Evolutionary conservation across 805 yeast genomes (phyloP), one percentile per base, ranked within the genome.

Genomic region (Candida peoriensis): DNA sequence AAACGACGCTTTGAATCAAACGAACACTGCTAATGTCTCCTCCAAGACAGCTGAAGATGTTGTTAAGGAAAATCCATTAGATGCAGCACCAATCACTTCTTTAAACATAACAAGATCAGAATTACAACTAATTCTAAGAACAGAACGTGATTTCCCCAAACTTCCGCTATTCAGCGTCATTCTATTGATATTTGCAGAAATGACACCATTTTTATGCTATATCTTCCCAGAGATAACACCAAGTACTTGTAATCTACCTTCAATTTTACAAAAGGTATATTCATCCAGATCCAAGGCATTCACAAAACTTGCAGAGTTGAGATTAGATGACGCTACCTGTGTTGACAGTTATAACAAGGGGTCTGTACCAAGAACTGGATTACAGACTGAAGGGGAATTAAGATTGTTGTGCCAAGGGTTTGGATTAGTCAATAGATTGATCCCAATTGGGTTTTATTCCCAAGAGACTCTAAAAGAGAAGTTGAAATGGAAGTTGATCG

Each of bases 151-250:
- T 47, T 57, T 70, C 36, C 44, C 56, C 49, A 76, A 75, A 50
- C 44, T 78, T 14, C 83, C 83, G 2, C 17, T 56, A n/a, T 77
- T 78, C 55, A 65, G 68, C 1, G 28, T 75, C 3, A 42, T 74
- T 6, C 59, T 70, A 30, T 30, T 70, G 19, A 43, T 74, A 3
- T 76, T 74, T 50, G 72, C 71, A 48, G 85, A 78, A 44, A 47
- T 59, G 33, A 72, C 81, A 0, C 79, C 81, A 1, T 15, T 73
- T 2, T 42, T 78, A 5, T 74, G 80, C 47, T 72, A 66, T 35
- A 51, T 62, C 4, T 50, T 75, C 32, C 84, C 84, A 0, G 72
- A 70, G 41, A 48, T 77, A 5, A 68, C 78, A 1, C 80, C 82
- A 8, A 68, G 68, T 58, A 76, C 81, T 9, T 77, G 82, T 52